These are phyloP conservation scores for Chrysoporthe deuterocubensis DNA, from an alignment of 2,329 filamentous ascomycete genomes.

Conservation along the genomic window DNA sequence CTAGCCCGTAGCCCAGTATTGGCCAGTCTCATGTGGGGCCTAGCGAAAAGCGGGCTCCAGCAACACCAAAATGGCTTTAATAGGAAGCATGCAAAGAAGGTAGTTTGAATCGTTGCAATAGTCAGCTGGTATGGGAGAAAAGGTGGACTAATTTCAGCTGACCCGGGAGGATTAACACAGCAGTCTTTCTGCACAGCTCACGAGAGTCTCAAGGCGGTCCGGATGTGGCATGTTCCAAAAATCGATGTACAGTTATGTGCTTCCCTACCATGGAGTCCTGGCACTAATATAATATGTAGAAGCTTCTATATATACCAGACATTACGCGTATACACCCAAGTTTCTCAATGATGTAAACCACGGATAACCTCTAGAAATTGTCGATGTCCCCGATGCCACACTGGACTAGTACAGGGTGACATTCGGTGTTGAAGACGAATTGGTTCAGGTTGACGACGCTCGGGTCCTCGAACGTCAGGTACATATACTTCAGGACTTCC, in stretches of 20 bases:
- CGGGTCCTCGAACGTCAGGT: conserved; percentile 19
- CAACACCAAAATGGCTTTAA: no score
- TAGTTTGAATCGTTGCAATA: no score
- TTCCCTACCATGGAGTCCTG: background rate
- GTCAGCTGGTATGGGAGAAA: no score
- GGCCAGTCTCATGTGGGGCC: no score
- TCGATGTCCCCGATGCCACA: conserved; percentile 16
- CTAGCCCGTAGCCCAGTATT: no score
- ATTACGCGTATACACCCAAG: background rate
- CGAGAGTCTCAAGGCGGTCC: no score
- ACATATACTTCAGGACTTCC: conserved; percentile 19
- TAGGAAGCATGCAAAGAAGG: no score
- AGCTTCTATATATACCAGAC: background rate
- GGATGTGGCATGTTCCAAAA: background rate
- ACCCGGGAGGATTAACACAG: no score
- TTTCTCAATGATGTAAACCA: background rate
- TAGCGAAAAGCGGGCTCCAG: no score
- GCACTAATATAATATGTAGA: background rate
- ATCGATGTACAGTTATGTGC: no score
- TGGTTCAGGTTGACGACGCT: conserved; percentile 18
- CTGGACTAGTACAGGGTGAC: conserved; percentile 14
- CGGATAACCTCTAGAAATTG: background rate
- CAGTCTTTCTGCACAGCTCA: no score
- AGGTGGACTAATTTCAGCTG: no score
- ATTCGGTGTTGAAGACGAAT: conserved; percentile 22